phyloP scores from a whole-genome alignment of 2,329 filamentous ascomycete genomes.

The Xylariaceae sp. region DNA sequence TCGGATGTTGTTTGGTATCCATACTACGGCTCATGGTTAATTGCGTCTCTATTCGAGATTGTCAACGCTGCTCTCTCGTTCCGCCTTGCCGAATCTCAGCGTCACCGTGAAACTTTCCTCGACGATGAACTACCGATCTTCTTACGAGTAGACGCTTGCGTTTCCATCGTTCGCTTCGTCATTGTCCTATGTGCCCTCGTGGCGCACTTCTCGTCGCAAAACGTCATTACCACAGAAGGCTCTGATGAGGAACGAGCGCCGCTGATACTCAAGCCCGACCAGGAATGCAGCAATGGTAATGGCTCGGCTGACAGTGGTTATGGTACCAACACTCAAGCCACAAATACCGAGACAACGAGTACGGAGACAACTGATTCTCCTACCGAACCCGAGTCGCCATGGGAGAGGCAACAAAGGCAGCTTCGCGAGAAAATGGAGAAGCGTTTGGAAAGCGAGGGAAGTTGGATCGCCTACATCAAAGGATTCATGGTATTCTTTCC shows the following conservation, averaged over 20 bases:
- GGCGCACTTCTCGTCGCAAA: constrained; percentile 27
- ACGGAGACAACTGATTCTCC: constrained; percentile 31
- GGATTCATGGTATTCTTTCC: constrained; percentile 75
- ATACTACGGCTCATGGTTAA: constrained; percentile 59
- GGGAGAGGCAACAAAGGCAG: constrained; percentile 51
- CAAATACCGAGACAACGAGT: constrained; percentile 35
- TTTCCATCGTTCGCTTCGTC: constrained; percentile 34
- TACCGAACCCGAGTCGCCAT: constrained; percentile 50
- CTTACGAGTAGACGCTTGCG: constrained; percentile 28
- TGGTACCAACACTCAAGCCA: constrained; percentile 41
- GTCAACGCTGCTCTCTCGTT: constrained; percentile 41
- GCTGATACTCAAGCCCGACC: constrained; percentile 48
- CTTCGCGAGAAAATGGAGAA: constrained; percentile 61
- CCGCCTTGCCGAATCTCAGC: constrained; percentile 15
- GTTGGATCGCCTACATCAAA: constrained; percentile 74
- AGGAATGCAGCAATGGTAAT: constrained; percentile 25
- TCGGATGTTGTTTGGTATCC: constrained; percentile 58
- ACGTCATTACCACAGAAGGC: constrained; percentile 19
- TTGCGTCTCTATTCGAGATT: constrained; percentile 57
- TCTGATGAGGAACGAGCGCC: constrained; percentile 56
- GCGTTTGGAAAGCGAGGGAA: constrained; percentile 69
- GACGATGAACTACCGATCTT: constrained; percentile 18
- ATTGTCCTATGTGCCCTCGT: constrained; percentile 28
- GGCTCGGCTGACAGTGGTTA: constrained; percentile 38
- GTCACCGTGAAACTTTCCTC: constrained; percentile 10